Conservation (phyloP, 176 grass and related monocot species). For the Eleusine indica region DNA sequence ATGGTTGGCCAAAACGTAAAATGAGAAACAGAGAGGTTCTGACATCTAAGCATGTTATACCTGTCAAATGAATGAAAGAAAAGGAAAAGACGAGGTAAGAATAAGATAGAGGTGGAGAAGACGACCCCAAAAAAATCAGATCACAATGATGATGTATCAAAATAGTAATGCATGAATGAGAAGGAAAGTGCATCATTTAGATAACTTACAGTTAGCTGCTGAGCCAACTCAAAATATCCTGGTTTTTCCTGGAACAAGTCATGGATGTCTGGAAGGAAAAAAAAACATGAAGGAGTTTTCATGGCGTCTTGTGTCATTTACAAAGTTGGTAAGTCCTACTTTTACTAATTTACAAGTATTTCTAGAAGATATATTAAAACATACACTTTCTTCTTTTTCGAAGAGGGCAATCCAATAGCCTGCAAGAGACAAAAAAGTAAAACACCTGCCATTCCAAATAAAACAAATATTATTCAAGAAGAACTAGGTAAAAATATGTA, state of each 20-base stretch:
- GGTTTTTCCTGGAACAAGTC: constrained; percentile 69
- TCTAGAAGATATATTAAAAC: constrained; percentile 44
- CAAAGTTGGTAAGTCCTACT: not conserved
- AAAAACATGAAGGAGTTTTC: constrained; percentile 37
- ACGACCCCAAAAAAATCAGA: not conserved
- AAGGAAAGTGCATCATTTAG: constrained; percentile 31
- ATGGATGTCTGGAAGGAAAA: constrained; percentile 59
- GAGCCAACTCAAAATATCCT: constrained; percentile 85
- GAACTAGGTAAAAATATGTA: not conserved
- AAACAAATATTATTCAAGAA: too few relatives aligned
- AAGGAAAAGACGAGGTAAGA: constrained; percentile 1
- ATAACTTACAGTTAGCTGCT: constrained; percentile 67
- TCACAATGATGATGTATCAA: not conserved
- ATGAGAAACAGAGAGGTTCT: not conserved
- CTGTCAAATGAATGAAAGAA: not conserved
- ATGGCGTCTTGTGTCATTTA: constrained; percentile 3
- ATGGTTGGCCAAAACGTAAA: not conserved
- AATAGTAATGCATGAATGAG: constrained; percentile 30
- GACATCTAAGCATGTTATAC: not conserved
- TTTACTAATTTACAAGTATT: constrained; percentile 35
- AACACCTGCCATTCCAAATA: constrained; percentile 28
- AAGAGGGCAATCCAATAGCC: constrained; percentile 71
- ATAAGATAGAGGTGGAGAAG: constrained; percentile 11
- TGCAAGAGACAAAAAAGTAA: constrained; percentile 43
- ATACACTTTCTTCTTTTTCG: constrained; percentile 85